Conservation (phyloP, 768 basidiomycete species). For the Panaeolus cyanescens region DNA sequence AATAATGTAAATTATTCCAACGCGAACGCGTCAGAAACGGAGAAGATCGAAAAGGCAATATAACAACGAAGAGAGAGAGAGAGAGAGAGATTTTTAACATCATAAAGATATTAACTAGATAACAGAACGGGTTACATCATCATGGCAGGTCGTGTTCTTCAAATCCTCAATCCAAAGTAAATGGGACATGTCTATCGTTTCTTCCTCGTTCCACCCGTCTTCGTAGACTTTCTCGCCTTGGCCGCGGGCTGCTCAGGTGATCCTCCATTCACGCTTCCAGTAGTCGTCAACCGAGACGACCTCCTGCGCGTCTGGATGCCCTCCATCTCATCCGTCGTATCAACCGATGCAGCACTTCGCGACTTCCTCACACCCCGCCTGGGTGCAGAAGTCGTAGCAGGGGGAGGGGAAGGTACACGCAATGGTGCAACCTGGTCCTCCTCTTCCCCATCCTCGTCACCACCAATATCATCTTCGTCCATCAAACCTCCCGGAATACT, state of each 20-base stretch:
- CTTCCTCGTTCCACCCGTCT: not conserved
- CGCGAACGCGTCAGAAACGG: not conserved
- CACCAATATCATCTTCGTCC: conserved; percentile 38
- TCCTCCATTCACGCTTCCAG: conserved; percentile 24
- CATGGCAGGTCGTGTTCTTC: not conserved
- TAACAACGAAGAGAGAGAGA: not conserved
- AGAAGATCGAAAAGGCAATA: not conserved
- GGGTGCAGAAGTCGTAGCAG: conserved; percentile 14
- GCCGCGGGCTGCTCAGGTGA: conserved; percentile 24
- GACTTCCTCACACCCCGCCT: conserved; percentile 28
- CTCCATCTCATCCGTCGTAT: conserved; percentile 33
- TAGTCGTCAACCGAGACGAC: conserved; percentile 42
- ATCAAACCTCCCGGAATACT: conserved; percentile 47
- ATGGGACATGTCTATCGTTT: not conserved
- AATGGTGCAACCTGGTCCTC: conserved; percentile 41
- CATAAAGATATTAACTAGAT: not conserved
- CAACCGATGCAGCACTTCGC: conserved; percentile 20
- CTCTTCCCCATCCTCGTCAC: conserved; percentile 34
- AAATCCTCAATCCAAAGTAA: not conserved
- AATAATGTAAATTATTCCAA: not conserved
- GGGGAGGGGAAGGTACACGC: conserved; percentile 32
- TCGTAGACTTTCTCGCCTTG: conserved; percentile 2
- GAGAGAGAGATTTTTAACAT: not conserved
- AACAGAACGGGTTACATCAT: not conserved
- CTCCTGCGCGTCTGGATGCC: conserved; percentile 41